These are phyloP conservation scores for Hypoxylon sp. DNA, from an alignment of 2,329 filamentous ascomycete genomes.

Conservation along the genomic window DNA sequence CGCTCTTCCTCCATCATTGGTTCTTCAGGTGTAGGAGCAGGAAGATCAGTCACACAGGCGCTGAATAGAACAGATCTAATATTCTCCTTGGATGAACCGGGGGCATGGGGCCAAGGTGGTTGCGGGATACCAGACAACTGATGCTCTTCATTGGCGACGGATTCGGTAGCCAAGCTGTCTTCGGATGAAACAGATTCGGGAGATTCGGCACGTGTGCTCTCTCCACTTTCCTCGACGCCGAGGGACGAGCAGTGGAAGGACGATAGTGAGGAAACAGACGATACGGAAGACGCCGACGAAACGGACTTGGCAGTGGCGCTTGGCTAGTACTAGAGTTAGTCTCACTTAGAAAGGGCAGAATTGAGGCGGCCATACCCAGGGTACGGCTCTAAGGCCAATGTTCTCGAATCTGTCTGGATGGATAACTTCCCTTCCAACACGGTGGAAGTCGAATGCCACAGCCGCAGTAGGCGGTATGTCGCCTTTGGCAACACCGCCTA, in stretches of 20 bases:
- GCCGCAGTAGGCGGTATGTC: constrained; percentile 66
- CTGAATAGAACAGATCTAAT: constrained; percentile 17
- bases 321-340: constrained; percentile 39
- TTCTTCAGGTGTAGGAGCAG: constrained; percentile 38
- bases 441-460: constrained; percentile 68
- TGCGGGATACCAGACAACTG: constrained; percentile 24
- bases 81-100: constrained; percentile 7
- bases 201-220: constrained; percentile 20
- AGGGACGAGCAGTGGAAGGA: constrained; percentile 20
- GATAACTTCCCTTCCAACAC: constrained; percentile 61
- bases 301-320: not conserved
- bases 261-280: constrained; percentile 30
- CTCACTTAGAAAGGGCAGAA: constrained; percentile 1
- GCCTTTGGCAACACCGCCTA: constrained; percentile 65
- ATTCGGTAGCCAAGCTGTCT: constrained; percentile 18
- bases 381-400: constrained; percentile 59
- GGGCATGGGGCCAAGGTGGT: constrained; percentile 36
- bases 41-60: constrained; percentile 42
- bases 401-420: constrained; percentile 58
- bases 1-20: constrained; percentile 51
- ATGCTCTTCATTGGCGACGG: constrained; percentile 11
- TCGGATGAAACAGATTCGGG: constrained; percentile 16
- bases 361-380: constrained; percentile 53
- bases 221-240: constrained; percentile 26
- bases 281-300: constrained; percentile 2